Base-by-base conservation (phyloP, 192 early-diverging fungal species). In the Coemansia sp. region DNA sequence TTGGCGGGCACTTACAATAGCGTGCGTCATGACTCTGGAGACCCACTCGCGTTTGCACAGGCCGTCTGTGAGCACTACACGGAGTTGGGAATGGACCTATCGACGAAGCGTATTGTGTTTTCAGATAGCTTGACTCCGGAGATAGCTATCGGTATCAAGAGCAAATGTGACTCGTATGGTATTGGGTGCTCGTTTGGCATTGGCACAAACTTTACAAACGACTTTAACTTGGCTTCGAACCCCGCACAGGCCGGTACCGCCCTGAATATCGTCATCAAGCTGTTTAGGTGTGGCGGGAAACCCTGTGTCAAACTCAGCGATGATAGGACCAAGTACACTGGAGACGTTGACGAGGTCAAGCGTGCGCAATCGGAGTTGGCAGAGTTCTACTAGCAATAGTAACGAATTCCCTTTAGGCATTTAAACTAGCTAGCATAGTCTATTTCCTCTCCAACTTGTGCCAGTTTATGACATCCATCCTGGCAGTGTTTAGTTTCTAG, bases 191-290 rank as follows among this genome's bases (percentile, higher is more conserved):
- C 75, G 1, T 92, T 91, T 73, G 91, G 91, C 0, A 90, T 92
- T 35, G 91, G 91, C 14, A 92, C 91, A 0, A 76, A 86, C 57
- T 87, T 92, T 34, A 91, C 91, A 6, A 92, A 92, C 59, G 90
- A 92, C 64, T 92, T 83, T 69, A 48, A 31, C 7, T 70, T 71
- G 26, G 58, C 56, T 0, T 79, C 68, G 2, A 59, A 83, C 50
- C 64, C 75, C 12, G 42, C 58, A 0, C 4, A 31, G 16, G 52
- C 68, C 58, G 81, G 83, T 66, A 76, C 74, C 23, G 81, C 90
- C 0, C 72, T 89, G 67, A 90, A 91, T 58, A 91, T 93, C 60
- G 90, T 92, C 4, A 90, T 93, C 72, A 93, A 93, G 58, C 65
- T 93, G 56, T 76, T 83, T 52, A 65, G 66, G 37, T 88, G 88